Evolutionary conservation across 2,329 filamentous ascomycete genomes (phyloP).

Genomic region (Pseudogymnoascus sp.): DNA sequence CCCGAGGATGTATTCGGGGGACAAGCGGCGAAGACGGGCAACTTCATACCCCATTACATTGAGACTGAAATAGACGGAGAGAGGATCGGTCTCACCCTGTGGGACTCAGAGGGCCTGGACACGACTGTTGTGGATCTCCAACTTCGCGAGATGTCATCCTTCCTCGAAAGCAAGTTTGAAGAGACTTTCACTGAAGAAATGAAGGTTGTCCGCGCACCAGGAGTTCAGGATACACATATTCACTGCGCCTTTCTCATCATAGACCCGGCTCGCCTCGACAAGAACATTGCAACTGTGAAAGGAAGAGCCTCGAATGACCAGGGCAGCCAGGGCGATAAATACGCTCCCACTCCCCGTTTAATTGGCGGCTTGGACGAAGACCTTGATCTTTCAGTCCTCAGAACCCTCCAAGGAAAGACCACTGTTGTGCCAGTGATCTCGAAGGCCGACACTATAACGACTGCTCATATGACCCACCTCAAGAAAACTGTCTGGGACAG

Average conservation of each 20-base stretch:
- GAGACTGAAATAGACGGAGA: slow-evolving; percentile 93
- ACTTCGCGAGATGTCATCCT: slow-evolving; percentile 80
- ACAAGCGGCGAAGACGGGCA: slow-evolving; percentile 38
- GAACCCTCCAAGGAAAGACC: slow-evolving; percentile 83
- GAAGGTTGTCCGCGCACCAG: slow-evolving; percentile 90
- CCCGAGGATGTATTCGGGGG: slow-evolving; percentile 48
- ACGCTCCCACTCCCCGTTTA: slow-evolving; percentile 35
- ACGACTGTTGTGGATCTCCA: slow-evolving; percentile 94
- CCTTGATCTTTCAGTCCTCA: slow-evolving; percentile 83
- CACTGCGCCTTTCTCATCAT: slow-evolving; percentile 91
- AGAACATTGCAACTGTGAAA: slow-evolving; percentile 66
- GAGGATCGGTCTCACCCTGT: slow-evolving; percentile 84
- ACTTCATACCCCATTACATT: slow-evolving; percentile 81
- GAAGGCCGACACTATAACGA: slow-evolving; percentile 96
- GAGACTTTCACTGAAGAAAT: slow-evolving; percentile 97
- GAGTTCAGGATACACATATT: slow-evolving; percentile 92
- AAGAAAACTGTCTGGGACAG: slow-evolving; percentile 88
- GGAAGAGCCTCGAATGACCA: slow-evolving; percentile 44
- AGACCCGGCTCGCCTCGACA: slow-evolving; percentile 78
- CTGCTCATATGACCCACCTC: slow-evolving; percentile 83
- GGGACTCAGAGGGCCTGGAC: slow-evolving; percentile 93
- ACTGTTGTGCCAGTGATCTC: slow-evolving; percentile 92
- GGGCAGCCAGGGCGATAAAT: slow-evolving; percentile 42
- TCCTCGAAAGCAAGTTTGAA: slow-evolving; percentile 96
- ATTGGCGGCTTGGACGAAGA: slow-evolving; percentile 75